These are phyloP conservation scores for Pyrenochaeta sp. DNA, from an alignment of 2,329 filamentous ascomycete genomes.

Conservation along the genomic window DNA sequence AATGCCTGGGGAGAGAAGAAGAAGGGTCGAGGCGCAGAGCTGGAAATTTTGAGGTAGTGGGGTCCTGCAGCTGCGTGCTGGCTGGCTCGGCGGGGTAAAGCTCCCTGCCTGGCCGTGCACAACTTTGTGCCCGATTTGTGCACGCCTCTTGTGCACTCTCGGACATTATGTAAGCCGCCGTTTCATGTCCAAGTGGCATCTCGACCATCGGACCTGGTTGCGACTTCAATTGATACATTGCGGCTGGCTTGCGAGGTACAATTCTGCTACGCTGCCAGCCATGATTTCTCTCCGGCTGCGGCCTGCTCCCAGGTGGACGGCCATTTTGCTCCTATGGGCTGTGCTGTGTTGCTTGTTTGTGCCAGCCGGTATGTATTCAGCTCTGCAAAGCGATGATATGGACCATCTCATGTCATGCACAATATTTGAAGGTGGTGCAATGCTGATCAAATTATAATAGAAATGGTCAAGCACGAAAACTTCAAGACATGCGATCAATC, in stretches of 20 bases:
- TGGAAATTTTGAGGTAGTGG: constrained; percentile 40
- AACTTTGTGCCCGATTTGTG: constrained; percentile 13
- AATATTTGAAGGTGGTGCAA: no score
- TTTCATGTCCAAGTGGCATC: constrained; percentile 24
- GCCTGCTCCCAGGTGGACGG: constrained; percentile 69
- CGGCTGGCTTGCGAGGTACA: constrained; percentile 24
- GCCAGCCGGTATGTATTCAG: constrained; percentile 45
- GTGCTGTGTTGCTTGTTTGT: constrained; percentile 44
- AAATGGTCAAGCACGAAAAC: constrained; percentile 89
- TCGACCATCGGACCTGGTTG: constrained; percentile 7
- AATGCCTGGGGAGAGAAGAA: constrained; percentile 24
- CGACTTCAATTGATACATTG: constrained; percentile 18
- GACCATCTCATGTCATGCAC: background rate
- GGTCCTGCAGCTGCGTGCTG: constrained; percentile 27
- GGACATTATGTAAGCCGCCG: constrained; percentile 17
- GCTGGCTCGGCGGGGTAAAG: constrained; percentile 12
- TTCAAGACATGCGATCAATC: constrained; percentile 98
- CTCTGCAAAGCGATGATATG: background rate
- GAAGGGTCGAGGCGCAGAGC: constrained; percentile 18
- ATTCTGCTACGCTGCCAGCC: constrained; percentile 29
- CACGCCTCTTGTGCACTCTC: constrained; percentile 3
- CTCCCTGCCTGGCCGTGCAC: constrained; percentile 18
- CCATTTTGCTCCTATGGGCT: constrained; percentile 48
- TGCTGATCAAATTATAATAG: constrained; percentile 55
- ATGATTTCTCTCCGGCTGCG: constrained; percentile 36